Percentiles rank a stretch among this genome's conserved stretches.
Conservation (phyloP, 768 basidiomycete species). For the Tylopilus subfusipes region DNA sequence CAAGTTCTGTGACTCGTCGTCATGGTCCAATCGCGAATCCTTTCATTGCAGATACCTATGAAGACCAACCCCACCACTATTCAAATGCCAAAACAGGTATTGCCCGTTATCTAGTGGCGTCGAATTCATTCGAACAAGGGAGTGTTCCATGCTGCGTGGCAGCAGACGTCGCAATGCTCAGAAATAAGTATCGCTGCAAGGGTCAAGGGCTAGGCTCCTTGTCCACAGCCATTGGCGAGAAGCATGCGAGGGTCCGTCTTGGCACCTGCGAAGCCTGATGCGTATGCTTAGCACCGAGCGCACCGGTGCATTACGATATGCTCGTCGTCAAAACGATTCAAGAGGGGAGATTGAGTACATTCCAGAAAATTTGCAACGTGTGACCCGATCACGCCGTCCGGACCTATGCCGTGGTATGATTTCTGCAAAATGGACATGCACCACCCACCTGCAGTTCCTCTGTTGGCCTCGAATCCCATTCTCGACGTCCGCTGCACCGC, state of each 20-base stretch:
- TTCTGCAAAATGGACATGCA: constrained; percentile 19
- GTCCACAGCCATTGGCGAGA: constrained; percentile 14
- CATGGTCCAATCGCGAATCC: constrained; percentile 16
- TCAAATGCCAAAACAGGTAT: constrained; percentile 20
- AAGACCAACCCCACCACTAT: constrained; percentile 11
- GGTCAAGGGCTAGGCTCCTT: constrained; percentile 25
- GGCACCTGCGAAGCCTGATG: constrained; percentile 17
- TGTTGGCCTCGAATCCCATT: constrained; percentile 18
- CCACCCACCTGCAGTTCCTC: constrained; percentile 22
- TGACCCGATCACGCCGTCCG: constrained; percentile 14
- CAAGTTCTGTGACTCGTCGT: constrained; percentile 26
- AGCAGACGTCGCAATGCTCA: constrained; percentile 6
- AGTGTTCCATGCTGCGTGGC: constrained; percentile 22
- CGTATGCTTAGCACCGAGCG: constrained; percentile 11
- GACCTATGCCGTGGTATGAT: constrained; percentile 11
- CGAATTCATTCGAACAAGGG: constrained; percentile 16
- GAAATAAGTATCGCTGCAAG: constrained; percentile 12
- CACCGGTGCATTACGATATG: constrained; percentile 21
- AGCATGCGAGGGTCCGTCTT: constrained; percentile 6
- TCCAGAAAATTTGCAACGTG: constrained; percentile 29
- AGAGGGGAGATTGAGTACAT: constrained; percentile 10
- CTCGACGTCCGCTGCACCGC: constrained; percentile 16
- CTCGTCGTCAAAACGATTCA: constrained; percentile 10
- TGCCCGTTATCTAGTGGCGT: constrained; percentile 28
- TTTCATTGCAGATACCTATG: constrained; percentile 10